Percentiles rank a stretch among this genome's conserved stretches.
These are phyloP conservation scores for Aspergillus sp. DNA, from an alignment of 2,329 filamentous ascomycete species.

Conservation along the genomic window DNA sequence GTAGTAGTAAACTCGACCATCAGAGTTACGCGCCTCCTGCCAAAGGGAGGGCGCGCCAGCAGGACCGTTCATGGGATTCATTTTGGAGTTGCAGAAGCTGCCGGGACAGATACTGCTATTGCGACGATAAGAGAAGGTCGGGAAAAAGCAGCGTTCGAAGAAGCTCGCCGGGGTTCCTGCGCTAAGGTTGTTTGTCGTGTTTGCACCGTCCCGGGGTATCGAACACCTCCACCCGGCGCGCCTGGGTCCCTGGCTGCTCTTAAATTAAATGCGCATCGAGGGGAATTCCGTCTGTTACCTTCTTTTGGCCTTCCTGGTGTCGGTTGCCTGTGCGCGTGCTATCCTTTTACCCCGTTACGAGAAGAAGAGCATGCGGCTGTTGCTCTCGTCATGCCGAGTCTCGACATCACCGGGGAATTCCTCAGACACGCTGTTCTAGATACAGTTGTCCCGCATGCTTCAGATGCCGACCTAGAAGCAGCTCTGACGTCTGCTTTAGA, in stretches of 20 bases:
- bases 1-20: slow-evolving; percentile 89
- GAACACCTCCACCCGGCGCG: slow-evolving; percentile 15
- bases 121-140: slow-evolving; percentile 12
- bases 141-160: slow-evolving; percentile 29
- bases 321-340: not conserved
- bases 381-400: slow-evolving; percentile 35
- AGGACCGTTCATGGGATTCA: slow-evolving; percentile 62
- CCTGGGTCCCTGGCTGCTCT: slow-evolving; percentile 3
- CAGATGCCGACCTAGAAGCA: slow-evolving; percentile 41
- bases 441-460: slow-evolving; percentile 47
- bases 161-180: slow-evolving; percentile 22
- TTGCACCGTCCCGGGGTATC: slow-evolving; percentile 24
- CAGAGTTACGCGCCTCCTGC: slow-evolving; percentile 78
- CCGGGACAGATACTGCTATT: slow-evolving; percentile 10
- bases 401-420: slow-evolving; percentile 44
- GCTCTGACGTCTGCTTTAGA: slow-evolving; percentile 50
- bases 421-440: slow-evolving; percentile 46
- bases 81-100: slow-evolving; percentile 18
- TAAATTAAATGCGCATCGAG: slow-evolving; percentile 1
- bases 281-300: not conserved
- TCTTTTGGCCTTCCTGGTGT: not conserved
- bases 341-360: not conserved
- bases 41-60: slow-evolving; percentile 60
- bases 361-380: slow-evolving; percentile 28
- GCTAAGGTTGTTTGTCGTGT: slow-evolving; percentile 30